Conservation (phyloP, 1,139 yeast genomes). For the Suhomyces yuchorum region DNA sequence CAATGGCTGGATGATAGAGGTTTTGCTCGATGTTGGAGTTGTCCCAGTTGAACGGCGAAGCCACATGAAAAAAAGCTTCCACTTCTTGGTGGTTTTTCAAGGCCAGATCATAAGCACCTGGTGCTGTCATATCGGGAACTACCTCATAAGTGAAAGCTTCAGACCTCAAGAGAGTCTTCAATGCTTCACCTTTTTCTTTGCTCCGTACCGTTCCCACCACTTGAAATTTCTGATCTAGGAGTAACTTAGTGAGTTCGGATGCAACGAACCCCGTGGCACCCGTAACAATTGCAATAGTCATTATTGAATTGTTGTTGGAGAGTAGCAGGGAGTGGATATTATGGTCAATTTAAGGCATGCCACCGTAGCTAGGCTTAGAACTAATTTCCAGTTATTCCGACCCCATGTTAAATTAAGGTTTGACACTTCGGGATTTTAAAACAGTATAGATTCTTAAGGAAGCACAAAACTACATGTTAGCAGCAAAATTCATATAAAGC, state of each 20-base stretch:
- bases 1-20: constrained; percentile 1
- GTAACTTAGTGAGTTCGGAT: constrained; percentile 17
- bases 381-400: not conserved
- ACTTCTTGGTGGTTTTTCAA: not conserved
- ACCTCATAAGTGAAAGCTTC: constrained; percentile 29
- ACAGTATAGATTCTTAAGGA: no score
- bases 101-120: constrained; percentile 7
- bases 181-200: not conserved
- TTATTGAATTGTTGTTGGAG: not conserved
- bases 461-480: no score
- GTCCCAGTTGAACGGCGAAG: constrained; percentile 1
- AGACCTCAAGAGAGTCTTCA: constrained; percentile 20
- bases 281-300: constrained; percentile 28
- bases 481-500: no score
- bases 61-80: constrained; percentile 1
- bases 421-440: not conserved
- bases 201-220: constrained; percentile 62
- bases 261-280: constrained; percentile 48
- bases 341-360: not conserved
- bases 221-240: constrained; percentile 40
- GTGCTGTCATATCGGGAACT: constrained; percentile 21
- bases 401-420: not conserved
- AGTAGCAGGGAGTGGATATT: no score
- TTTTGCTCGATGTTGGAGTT: not conserved
- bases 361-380: not conserved